Base-by-base conservation (phyloP, 164 flowering plant species). In the Nymphaea thermarum region DNA sequence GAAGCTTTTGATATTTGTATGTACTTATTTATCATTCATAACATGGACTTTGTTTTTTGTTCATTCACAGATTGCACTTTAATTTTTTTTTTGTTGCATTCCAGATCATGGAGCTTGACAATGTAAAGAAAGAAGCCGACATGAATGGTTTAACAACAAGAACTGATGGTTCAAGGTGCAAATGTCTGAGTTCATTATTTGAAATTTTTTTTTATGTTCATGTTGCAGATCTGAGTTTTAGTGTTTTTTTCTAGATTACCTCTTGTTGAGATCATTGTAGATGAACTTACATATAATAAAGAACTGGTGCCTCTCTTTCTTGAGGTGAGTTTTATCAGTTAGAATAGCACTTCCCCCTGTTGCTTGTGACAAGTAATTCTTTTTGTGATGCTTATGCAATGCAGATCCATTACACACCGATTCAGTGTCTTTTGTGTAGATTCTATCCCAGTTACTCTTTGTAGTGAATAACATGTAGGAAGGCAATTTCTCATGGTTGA, bases 41-140 rank as follows among this genome's bases (percentile, higher is more conserved):
- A 51, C 18, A 4, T 45, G 11, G 3, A 61, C 43, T 7, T 45
- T 62, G n/a, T 6, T 60, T 43, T 43, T 41, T 14, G 45, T 43
- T 43, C 18, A 69, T 47, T 42, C 16, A 18, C 43, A 43, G 43
- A 59, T 51, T 18, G 3, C 18, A 4, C 14, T 16, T 18, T 17
- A 42, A 47, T 66, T 36, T 43, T 11, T 11, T 47, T 63, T 68
- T 44, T 51, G 61, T 41, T 4, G 25, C 47, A 42, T 70, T 41
- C 10, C 67, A 93, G 98, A 81, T 86, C 53, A 84, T 87, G 86
- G 96, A 91, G 78, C 88, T 91, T 73, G 98, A 91, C 78, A 45
- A 41, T 42, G 79, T 82, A 63, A 87, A 84, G 77, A 82, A 80
- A 78, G 72, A 75, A 53, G 97, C 96, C 57, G 93, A 87, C 62